These are phyloP conservation scores for Tetrahymena malaccensis DNA, from an alignment of 73 alveolate genomes.

Conservation along the genomic window DNA sequence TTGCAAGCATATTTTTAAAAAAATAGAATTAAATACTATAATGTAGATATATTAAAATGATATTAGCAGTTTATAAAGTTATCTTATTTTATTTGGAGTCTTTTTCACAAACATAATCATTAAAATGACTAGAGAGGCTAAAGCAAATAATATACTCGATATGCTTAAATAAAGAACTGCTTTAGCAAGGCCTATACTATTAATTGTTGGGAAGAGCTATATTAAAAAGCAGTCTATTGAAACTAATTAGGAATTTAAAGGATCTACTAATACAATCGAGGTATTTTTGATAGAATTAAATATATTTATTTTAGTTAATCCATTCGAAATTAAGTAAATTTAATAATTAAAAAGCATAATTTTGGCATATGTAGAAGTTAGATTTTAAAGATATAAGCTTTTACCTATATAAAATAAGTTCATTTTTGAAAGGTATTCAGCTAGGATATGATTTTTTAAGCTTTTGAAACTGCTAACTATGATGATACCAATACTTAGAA, in stretches of 20 bases:
- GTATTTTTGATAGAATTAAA: background rate
- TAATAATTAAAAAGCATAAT: background rate
- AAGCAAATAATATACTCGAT: background rate
- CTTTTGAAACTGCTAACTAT: background rate
- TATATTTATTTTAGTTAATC: background rate
- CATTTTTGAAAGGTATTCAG: background rate
- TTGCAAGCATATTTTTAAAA: background rate
- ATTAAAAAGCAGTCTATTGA: background rate
- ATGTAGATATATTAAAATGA: background rate
- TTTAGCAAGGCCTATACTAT: background rate
- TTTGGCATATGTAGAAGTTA: background rate
- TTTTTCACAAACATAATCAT: background rate
- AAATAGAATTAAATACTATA: background rate
- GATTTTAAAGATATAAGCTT: background rate
- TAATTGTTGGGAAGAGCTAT: background rate
- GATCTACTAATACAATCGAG: background rate
- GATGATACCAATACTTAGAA: background rate
- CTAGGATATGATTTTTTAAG: background rate
- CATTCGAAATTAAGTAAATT: background rate
- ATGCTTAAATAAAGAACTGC: background rate
- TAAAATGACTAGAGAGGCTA: background rate
- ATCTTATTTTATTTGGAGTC: background rate
- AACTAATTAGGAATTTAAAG: background rate
- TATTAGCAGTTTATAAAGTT: background rate
- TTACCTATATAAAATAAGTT: background rate